Conservation (phyloP, 140 eudicot genomes). For the Ambrosia hybrid region DNA sequence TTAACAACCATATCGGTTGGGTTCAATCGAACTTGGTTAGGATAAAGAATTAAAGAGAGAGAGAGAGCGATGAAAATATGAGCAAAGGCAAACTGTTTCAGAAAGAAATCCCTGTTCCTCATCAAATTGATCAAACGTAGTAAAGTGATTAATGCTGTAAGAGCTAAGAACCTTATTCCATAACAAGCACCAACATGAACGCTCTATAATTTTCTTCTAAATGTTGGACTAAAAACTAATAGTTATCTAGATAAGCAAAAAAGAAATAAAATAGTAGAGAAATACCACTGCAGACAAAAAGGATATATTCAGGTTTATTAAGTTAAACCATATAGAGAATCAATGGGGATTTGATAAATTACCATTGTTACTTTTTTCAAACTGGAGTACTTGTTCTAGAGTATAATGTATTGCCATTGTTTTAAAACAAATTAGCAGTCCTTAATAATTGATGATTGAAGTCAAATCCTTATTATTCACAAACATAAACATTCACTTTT, state of each 20-base stretch:
- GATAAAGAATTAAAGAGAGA: too few species aligned
- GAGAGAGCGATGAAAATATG: not conserved
- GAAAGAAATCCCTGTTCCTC: not conserved
- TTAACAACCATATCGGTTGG: not conserved
- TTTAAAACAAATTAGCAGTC: slow-evolving; percentile 4
- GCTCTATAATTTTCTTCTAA: not conserved
- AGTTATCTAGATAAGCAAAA: not conserved
- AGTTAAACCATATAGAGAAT: not conserved
- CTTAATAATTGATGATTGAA: not conserved
- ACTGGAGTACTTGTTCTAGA: not conserved
- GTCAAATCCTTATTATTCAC: not conserved
- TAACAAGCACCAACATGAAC: slow-evolving; percentile 5
- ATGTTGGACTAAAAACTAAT: not conserved
- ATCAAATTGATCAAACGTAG: not conserved
- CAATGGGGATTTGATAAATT: not conserved
- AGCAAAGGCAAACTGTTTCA: not conserved
- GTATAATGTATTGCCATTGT: not conserved
- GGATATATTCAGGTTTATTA: not conserved
- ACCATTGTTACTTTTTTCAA: not conserved
- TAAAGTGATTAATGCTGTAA: not conserved
- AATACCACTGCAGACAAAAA: not conserved
- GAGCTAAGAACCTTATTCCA: not conserved
- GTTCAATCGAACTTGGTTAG: not conserved
- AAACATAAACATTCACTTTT: not conserved
- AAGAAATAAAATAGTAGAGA: not conserved